Evolutionary conservation across 805 yeast genomes (phyloP).

Genomic region (Yamadazyma scolyti): DNA sequence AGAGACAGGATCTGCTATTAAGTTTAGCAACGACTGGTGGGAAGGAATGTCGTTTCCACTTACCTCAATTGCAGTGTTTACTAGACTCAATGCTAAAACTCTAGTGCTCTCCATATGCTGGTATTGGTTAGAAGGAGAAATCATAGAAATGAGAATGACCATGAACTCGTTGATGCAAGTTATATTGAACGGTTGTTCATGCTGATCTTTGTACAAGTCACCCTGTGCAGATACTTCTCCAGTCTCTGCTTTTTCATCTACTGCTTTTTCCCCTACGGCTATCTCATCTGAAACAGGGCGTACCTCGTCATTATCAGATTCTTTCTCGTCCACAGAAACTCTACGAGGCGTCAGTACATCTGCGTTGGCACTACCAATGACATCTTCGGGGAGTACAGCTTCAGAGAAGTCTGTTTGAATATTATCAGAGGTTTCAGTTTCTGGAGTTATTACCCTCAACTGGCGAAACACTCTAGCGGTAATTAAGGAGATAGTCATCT

Average conservation of each 20-base stretch:
- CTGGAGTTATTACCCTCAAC: slow-evolving; percentile 53
- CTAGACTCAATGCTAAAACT: slow-evolving; percentile 72
- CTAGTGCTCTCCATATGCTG: slow-evolving; percentile 87
- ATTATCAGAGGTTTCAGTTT: slow-evolving; percentile 27
- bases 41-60: slow-evolving; percentile 58
- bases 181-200: slow-evolving; percentile 59
- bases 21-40: slow-evolving; percentile 62
- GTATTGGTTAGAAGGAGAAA: slow-evolving; percentile 77
- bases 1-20: slow-evolving; percentile 78
- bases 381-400: slow-evolving; percentile 54
- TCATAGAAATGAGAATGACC: slow-evolving; percentile 70
- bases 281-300: slow-evolving; percentile 1
- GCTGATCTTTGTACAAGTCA: neutral
- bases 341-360: slow-evolving; percentile 5
- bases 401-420: slow-evolving; percentile 47
- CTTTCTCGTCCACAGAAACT: slow-evolving; percentile 1
- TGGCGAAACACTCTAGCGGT: slow-evolving; percentile 66
- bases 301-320: neutral
- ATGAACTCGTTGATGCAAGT: slow-evolving; percentile 74
- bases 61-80: slow-evolving; percentile 78
- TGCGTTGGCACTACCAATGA: slow-evolving; percentile 47
- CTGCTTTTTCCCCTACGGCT: slow-evolving; percentile 2
- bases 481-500: slow-evolving; percentile 68
- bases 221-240: neutral
- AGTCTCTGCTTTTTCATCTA: neutral